Evolutionary conservation across 139 green algal species (phyloP).

Genomic region (Tetraselmis striata): DNA sequence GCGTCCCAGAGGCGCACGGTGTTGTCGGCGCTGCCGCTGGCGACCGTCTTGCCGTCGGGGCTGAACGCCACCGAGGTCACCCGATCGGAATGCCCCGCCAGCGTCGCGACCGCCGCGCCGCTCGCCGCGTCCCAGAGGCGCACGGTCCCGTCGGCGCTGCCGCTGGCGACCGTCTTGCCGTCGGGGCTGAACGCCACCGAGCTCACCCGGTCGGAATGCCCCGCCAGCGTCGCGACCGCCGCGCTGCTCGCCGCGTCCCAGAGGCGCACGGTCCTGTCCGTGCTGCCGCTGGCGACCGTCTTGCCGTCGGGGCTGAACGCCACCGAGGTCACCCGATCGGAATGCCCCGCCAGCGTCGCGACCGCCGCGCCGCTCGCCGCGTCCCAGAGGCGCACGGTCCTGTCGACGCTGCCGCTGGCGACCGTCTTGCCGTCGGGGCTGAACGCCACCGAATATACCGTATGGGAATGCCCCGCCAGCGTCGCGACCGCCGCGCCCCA

Average conservation of each 20-base stretch:
- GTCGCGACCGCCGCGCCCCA: neutral
- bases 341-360: slow-evolving; percentile 7
- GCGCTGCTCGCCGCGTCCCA: slow-evolving; percentile 9
- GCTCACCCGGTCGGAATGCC: neutral
- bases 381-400: slow-evolving; percentile 12
- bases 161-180: no score
- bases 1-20: no score
- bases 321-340: slow-evolving; percentile 1
- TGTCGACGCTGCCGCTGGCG: slow-evolving; percentile 3
- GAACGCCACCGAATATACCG: slow-evolving; percentile 5
- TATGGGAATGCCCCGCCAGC: slow-evolving; percentile 4
- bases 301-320: neutral
- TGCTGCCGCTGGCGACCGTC: slow-evolving; percentile 5
- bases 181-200: slow-evolving; percentile 15
- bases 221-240: slow-evolving; percentile 2
- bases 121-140: no score
- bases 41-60: no score
- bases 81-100: no score
- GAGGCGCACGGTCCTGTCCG: slow-evolving; percentile 10
- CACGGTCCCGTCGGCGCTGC: no score
- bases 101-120: no score
- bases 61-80: no score
- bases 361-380: neutral
- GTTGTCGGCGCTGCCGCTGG: no score
- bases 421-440: slow-evolving; percentile 8